phyloP scores from a whole-genome alignment of 768 basidiomycete genomes.

The Macrolepiota dolichaula region DNA sequence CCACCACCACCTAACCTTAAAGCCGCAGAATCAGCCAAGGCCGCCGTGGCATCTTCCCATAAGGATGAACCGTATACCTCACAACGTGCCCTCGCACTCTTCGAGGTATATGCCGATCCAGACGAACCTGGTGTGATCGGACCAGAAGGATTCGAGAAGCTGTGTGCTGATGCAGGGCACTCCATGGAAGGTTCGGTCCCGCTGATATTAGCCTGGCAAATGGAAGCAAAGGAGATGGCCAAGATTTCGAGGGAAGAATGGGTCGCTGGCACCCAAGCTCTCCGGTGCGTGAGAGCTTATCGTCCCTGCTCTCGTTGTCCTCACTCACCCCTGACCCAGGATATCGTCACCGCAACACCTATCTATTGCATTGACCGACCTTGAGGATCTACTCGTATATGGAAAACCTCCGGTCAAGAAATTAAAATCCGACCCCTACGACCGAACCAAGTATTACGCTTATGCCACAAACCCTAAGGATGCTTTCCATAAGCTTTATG shows the following conservation, averaged over 20 bases:
- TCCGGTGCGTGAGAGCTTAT: slow-evolving; percentile 28
- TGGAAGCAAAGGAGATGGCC: slow-evolving; percentile 68
- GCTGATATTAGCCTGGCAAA: slow-evolving; percentile 74
- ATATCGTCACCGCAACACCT: slow-evolving; percentile 46
- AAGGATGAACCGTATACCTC: slow-evolving; percentile 46
- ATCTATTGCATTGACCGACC: slow-evolving; percentile 48
- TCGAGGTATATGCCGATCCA: slow-evolving; percentile 54
- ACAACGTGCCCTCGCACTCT: slow-evolving; percentile 50
- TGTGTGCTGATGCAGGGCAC: slow-evolving; percentile 70
- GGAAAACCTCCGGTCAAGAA: slow-evolving; percentile 41
- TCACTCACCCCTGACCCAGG: slow-evolving; percentile 19
- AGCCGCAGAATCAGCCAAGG: slow-evolving; percentile 2
- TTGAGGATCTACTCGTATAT: slow-evolving; percentile 60
- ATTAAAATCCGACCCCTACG: slow-evolving; percentile 47
- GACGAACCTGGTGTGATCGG: slow-evolving; percentile 61
- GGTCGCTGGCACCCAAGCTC: slow-evolving; percentile 46
- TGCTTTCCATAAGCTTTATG: slow-evolving; percentile 65
- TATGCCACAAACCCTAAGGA: slow-evolving; percentile 46
- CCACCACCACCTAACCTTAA: not conserved
- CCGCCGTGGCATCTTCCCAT: slow-evolving; percentile 6
- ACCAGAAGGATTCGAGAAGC: slow-evolving; percentile 65
- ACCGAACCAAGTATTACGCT: slow-evolving; percentile 45
- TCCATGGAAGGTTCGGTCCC: slow-evolving; percentile 72
- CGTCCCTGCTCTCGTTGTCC: not conserved
- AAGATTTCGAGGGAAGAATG: slow-evolving; percentile 70